Conservation (phyloP, 805 yeast genomes). For the Candida sonorensis region DNA sequence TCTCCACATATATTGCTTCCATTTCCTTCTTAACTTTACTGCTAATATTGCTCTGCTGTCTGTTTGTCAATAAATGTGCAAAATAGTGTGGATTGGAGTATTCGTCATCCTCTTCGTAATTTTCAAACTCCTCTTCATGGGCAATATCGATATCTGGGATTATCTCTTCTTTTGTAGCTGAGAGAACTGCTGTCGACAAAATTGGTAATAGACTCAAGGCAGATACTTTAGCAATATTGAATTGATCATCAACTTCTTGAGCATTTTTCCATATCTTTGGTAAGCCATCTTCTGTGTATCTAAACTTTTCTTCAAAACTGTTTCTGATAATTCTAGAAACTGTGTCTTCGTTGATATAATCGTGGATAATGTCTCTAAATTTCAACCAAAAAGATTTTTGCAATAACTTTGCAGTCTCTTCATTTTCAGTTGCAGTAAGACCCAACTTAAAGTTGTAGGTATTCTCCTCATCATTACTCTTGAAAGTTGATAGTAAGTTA, state of each 20-base stretch:
- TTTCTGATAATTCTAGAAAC: slow-evolving; percentile 64
- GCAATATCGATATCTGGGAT: slow-evolving; percentile 49
- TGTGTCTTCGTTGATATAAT: slow-evolving; percentile 58
- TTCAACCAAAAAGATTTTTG: slow-evolving; percentile 57
- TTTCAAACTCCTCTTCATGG: slow-evolving; percentile 27
- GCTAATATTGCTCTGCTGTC: slow-evolving; percentile 50
- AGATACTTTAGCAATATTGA: slow-evolving; percentile 48
- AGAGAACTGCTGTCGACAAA: slow-evolving; percentile 46
- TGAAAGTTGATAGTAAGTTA: slow-evolving; percentile 25
- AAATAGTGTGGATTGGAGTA: slow-evolving; percentile 33
- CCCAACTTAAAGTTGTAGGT: slow-evolving; percentile 72
- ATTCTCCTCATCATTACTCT: slow-evolving; percentile 11
- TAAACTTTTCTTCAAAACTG: slow-evolving; percentile 72
- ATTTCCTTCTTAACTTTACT: slow-evolving; percentile 64
- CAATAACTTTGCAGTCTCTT: slow-evolving; percentile 34
- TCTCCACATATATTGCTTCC: slow-evolving; percentile 76
- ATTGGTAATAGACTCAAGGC: slow-evolving; percentile 56
- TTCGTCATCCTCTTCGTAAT: slow-evolving; percentile 34
- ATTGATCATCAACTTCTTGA: slow-evolving; percentile 63
- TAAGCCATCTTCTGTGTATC: slow-evolving; percentile 74
- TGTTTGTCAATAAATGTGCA: slow-evolving; percentile 48
- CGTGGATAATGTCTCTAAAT: slow-evolving; percentile 52
- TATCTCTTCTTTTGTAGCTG: slow-evolving; percentile 45
- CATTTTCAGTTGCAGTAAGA: slow-evolving; percentile 36
- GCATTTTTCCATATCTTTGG: slow-evolving; percentile 78